Evolutionary conservation across 202 grass and related monocot species (phyloP).

Genomic region (Carex sylvatica): DNA sequence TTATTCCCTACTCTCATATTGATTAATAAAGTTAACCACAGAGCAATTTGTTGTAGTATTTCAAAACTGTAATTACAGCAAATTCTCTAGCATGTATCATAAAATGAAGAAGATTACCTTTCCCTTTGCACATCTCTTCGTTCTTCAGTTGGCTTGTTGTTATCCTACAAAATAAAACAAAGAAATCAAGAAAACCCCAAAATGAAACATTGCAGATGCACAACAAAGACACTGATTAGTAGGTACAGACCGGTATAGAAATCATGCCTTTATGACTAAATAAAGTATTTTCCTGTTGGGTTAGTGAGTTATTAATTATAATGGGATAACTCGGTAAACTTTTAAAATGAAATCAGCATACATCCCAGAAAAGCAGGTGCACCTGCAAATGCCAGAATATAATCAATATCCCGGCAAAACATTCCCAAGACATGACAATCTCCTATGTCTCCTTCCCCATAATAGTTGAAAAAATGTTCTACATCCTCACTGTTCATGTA

Average conservation of each 20-base stretch:
- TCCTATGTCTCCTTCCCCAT: too few relatives aligned
- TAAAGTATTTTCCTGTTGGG: not conserved
- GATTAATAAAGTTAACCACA: not conserved
- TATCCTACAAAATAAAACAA: conserved; percentile 19
- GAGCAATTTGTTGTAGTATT: not conserved
- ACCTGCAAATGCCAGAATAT: not conserved
- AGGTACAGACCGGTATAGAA: not conserved
- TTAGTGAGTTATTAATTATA: not conserved
- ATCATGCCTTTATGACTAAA: not conserved
- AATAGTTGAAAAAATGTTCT: not conserved
- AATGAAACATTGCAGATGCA: not conserved
- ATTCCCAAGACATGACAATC: not conserved
- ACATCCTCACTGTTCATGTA: not conserved
- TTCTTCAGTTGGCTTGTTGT: conserved; percentile 17
- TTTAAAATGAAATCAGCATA: not conserved
- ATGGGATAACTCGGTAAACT: not conserved
- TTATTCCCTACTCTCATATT: not conserved
- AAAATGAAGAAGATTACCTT: conserved; percentile 29
- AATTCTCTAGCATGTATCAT: conserved; percentile 17
- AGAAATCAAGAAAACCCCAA: not conserved
- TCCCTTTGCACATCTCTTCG: not conserved
- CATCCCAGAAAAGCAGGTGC: not conserved
- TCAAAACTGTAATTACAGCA: not conserved
- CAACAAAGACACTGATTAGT: not conserved
- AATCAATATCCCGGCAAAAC: not conserved